Percentiles rank a stretch among this genome's conserved stretches.
Conservation (phyloP, 2,329 filamentous ascomycete species). For the Stenocarpella maydis region DNA sequence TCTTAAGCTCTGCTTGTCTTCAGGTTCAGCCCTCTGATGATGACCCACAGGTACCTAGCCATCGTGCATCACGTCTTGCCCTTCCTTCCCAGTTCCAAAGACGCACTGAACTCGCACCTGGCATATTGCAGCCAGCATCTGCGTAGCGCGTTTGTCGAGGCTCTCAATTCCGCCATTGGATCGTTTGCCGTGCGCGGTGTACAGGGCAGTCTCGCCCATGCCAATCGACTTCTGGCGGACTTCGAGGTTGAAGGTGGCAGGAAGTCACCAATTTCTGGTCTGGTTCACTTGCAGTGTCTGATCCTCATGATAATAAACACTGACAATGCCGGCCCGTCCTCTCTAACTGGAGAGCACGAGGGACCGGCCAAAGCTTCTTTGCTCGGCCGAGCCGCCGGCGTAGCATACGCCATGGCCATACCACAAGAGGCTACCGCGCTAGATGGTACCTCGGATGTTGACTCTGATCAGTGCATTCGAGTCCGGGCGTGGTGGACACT, state of each 20-base stretch:
- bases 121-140: constrained; percentile 63
- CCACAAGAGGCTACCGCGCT: constrained; percentile 46
- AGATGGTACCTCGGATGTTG: constrained; percentile 58
- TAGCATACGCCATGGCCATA: constrained; percentile 69
- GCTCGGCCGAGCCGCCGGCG: constrained; percentile 70
- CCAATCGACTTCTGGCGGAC: constrained; percentile 57
- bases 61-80: constrained; percentile 74
- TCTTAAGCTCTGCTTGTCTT: neutral
- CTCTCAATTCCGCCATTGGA: constrained; percentile 66
- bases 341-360: constrained; percentile 50
- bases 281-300: constrained; percentile 72
- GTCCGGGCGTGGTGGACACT: constrained; percentile 77
- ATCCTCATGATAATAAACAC: constrained; percentile 72
- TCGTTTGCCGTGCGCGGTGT: constrained; percentile 54
- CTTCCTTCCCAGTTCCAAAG: constrained; percentile 66
- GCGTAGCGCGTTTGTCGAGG: constrained; percentile 70
- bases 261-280: constrained; percentile 51
- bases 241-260: constrained; percentile 57
- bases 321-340: constrained; percentile 61
- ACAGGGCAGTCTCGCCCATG: constrained; percentile 51
- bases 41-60: constrained; percentile 62
- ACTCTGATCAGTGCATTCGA: constrained; percentile 69
- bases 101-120: constrained; percentile 63
- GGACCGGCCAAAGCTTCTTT: constrained; percentile 62
- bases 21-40: neutral